Base-by-base conservation (phyloP, 176 grass and related monocot genomes). In the Avena atlantica region DNA sequence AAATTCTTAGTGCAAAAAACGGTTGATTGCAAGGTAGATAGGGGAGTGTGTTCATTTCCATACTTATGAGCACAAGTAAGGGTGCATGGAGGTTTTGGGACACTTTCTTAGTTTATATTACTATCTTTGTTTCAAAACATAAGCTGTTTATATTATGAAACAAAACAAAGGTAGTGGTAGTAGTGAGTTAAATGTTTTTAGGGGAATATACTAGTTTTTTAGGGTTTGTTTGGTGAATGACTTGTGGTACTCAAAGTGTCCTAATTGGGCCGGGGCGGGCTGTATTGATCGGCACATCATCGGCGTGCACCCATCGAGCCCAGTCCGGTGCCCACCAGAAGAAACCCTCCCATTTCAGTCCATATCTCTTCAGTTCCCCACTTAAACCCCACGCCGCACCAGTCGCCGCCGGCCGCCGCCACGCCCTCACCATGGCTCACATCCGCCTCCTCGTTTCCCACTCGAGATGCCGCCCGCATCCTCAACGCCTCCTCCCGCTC, bases 401-500 rank as follows among this genome's bases (percentile, higher is more conserved):
- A 15, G 45, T 57, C 88, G 86, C 90, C 90, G 78, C 81, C 70
- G 44, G 17, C 82, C 52, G 48, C 89, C 88, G 5, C n/a, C 50
- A 29, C 72, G 21, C 77, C 76, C 5, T 2, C 70, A 10, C 56
- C 73, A 97, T 97, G 95, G 95, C 91, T 71, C 95, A 94, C 81
- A 89, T 97, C 63, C 78, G 82, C 27, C 78, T 91, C 66, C 82
- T 97, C 82, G 58, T 94, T 34, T 89, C 71, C 84, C 80, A 70
- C 57, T 57, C 81, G 0, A 86, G 79, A 36, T 72, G 79, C 79
- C 74, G 60, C 55, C 57, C 79, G n/a, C 81, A 80, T 8, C 76
- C 47, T 2, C 50, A 81, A 3, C 44, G 84, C 42, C 84, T 86
- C 59, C 86, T 88, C 31, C 70, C 90, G 6, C 81, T 87, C 48